Conservation (phyloP, 768 basidiomycete species). For the Lactarius evosmus region DNA sequence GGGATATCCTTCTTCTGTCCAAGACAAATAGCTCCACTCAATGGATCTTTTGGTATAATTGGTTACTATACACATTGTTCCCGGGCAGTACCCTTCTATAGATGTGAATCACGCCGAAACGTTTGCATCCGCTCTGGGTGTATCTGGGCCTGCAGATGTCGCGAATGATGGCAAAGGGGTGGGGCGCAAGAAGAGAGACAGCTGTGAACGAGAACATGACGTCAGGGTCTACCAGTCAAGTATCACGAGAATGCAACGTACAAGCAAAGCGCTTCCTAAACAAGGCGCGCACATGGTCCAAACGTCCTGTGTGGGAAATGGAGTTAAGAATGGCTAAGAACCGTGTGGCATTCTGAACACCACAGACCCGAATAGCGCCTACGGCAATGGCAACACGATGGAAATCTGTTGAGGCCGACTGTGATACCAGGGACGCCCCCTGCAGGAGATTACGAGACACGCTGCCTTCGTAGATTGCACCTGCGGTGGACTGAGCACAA, state of each 20-base stretch:
- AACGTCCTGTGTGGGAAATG: constrained; percentile 19
- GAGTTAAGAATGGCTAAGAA: constrained; percentile 16
- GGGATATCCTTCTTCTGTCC: background rate
- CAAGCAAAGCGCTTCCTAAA: constrained; percentile 26
- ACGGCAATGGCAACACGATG: constrained; percentile 15
- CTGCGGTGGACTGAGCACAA: constrained; percentile 61
- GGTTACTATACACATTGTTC: constrained; percentile 12
- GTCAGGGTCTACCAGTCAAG: constrained; percentile 3
- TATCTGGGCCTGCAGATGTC: constrained; percentile 1
- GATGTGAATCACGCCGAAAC: background rate
- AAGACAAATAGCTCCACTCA: constrained; percentile 9
- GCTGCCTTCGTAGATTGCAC: constrained; percentile 53
- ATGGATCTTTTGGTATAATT: constrained; percentile 6
- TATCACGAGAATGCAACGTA: constrained; percentile 11
- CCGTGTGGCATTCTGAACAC: background rate
- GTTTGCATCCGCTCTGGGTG: background rate
- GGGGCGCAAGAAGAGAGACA: constrained; percentile 25
- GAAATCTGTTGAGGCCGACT: background rate
- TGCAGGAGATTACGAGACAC: constrained; percentile 15
- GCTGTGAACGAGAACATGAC: constrained; percentile 13
- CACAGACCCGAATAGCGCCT: constrained; percentile 23
- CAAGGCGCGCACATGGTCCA: constrained; percentile 29
- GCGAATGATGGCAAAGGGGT: constrained; percentile 15
- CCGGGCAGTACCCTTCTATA: background rate
- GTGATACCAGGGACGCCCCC: constrained; percentile 1